phyloP scores from a whole-genome alignment of 768 basidiomycete genomes.

The Mycena venus region DNA sequence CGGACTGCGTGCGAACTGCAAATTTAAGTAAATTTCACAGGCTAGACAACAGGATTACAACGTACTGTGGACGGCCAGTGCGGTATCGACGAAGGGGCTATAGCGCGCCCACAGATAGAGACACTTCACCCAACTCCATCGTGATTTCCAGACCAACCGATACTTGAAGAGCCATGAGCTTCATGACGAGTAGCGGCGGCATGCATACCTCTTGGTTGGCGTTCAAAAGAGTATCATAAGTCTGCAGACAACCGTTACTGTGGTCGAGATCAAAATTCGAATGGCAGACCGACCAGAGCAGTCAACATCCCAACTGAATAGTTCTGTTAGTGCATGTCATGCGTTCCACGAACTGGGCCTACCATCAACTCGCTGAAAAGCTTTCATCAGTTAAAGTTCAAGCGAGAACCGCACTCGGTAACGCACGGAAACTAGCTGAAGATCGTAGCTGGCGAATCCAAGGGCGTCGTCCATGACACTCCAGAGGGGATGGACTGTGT shows the following conservation, averaged over 20 bases:
- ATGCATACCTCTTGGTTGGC: conserved; percentile 17
- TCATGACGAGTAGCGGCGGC: neutral
- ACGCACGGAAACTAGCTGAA: conserved; percentile 13
- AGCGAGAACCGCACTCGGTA: too few species aligned
- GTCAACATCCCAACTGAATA: conserved; percentile 2
- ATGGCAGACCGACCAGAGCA: neutral
- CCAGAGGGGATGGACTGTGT: too few species aligned
- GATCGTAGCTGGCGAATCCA: too few species aligned
- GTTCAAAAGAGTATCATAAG: conserved; percentile 17
- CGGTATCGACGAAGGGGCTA: conserved; percentile 9
- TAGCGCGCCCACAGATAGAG: conserved; percentile 24
- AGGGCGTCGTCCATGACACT: too few species aligned
- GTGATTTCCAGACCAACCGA: conserved; percentile 2
- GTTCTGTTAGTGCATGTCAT: neutral
- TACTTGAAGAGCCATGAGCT: neutral
- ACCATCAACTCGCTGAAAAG: neutral
- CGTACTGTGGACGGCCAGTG: conserved; percentile 7
- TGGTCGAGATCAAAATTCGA: too few species aligned
- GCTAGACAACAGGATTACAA: too few species aligned
- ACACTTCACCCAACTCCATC: conserved; percentile 1
- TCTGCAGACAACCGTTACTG: neutral
- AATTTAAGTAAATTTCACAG: neutral
- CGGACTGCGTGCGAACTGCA: neutral
- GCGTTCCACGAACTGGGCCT: neutral
- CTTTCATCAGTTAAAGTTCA: neutral